phyloP scores from a whole-genome alignment of 345 rosid genomes.

The Litchi chinensis region DNA sequence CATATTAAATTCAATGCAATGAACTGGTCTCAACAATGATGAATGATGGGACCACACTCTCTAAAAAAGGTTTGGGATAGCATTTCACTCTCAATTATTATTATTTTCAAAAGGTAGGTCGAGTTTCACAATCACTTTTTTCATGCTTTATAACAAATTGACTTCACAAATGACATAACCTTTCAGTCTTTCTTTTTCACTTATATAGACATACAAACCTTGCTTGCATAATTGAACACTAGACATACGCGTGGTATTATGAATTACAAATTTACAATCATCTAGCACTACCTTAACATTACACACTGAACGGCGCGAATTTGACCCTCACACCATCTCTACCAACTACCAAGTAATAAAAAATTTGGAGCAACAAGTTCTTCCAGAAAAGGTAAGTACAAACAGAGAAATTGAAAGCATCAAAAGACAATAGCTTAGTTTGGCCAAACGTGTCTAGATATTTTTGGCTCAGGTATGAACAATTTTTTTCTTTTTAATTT shows the following conservation, averaged over 20 bases:
- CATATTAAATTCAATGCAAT: slow-evolving; percentile 10
- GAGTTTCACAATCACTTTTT: slow-evolving; percentile 41
- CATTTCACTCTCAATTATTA: slow-evolving; percentile 33
- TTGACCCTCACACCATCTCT: not conserved
- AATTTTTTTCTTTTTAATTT: too few species aligned
- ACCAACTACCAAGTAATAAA: slow-evolving; percentile 7
- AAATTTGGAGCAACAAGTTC: not conserved
- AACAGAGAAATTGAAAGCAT: not conserved
- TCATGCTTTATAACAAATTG: slow-evolving; percentile 16
- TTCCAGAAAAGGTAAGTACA: not conserved
- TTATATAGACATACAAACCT: not conserved
- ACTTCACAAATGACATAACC: not conserved
- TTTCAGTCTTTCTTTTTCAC: not conserved
- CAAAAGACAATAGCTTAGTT: too few species aligned
- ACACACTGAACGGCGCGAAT: not conserved
- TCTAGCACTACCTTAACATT: not conserved
- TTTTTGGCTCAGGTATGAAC: not conserved
- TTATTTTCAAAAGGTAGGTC: slow-evolving; percentile 45
- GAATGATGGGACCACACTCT: slow-evolving; percentile 38
- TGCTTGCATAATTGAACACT: slow-evolving; percentile 9
- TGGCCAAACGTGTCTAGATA: not conserved
- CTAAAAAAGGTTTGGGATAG: slow-evolving; percentile 19
- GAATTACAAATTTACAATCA: not conserved
- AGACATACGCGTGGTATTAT: not conserved
- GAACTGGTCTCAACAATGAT: slow-evolving; percentile 30